These are phyloP conservation scores for Aspergillus coremiiformis DNA, from an alignment of 495 filamentous ascomycete genomes.

Conservation along the genomic window DNA sequence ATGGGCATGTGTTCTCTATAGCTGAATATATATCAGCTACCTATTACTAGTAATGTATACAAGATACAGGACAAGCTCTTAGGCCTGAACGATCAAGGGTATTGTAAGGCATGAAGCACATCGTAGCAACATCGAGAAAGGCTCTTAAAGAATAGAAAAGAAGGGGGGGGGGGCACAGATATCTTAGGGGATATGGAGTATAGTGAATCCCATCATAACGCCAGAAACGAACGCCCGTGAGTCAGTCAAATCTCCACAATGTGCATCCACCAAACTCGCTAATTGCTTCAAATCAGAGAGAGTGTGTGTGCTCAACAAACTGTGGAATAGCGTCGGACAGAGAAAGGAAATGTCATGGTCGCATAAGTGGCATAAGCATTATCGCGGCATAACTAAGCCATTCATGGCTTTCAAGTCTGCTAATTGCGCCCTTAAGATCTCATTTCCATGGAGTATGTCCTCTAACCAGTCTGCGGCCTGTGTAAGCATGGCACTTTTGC, in stretches of 20 bases:
- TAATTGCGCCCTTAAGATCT: constrained; percentile 41
- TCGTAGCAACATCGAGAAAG: neutral
- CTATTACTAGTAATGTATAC: neutral
- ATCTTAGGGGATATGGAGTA: neutral
- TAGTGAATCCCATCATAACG: constrained; percentile 7
- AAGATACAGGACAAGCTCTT: neutral
- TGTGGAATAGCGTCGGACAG: neutral
- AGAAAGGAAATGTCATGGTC: constrained; percentile 18
- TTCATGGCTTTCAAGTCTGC: constrained; percentile 36
- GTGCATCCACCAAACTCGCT: constrained; percentile 13
- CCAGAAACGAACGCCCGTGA: constrained; percentile 9
- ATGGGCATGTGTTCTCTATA: neutral
- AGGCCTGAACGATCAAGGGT: neutral
- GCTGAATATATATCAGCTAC: neutral
- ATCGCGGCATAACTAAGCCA: constrained; percentile 39
- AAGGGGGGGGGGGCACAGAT: neutral
- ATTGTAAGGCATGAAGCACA: neutral
- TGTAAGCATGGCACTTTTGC: constrained; percentile 69
- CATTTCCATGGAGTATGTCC: constrained; percentile 59
- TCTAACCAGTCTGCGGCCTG: constrained; percentile 70
- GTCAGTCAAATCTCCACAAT: constrained; percentile 2
- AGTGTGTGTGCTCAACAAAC: neutral
- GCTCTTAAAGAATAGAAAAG: neutral
- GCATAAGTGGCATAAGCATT: constrained; percentile 12
- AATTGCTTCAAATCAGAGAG: constrained; percentile 10